These are phyloP conservation scores for Thelephora ganbajun DNA, from an alignment of 768 basidiomycete species.

Conservation along the genomic window DNA sequence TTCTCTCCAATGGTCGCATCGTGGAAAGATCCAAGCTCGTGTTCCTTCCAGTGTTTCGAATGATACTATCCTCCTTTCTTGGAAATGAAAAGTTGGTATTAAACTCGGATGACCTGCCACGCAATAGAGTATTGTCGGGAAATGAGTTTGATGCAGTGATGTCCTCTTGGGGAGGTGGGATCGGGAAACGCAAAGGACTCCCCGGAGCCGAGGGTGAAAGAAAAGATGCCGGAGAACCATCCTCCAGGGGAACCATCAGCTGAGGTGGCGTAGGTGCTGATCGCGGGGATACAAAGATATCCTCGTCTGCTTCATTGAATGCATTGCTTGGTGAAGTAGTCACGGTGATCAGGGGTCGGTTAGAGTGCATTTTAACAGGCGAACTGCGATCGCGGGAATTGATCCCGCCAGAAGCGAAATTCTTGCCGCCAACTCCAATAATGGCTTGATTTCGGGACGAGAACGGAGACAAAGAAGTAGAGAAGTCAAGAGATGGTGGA, in stretches of 20 bases:
- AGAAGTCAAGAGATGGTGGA: background rate
- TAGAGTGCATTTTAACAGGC: background rate
- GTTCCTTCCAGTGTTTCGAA: background rate
- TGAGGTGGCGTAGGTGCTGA: background rate
- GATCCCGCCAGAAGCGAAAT: too few species aligned
- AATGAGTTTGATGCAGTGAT: background rate
- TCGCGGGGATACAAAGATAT: background rate
- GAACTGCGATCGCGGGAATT: background rate
- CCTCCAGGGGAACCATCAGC: background rate
- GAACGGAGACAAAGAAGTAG: background rate
- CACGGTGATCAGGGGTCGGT: background rate
- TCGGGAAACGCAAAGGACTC: background rate
- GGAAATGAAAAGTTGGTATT: background rate
- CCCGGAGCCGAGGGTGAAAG: background rate
- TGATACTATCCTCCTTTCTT: background rate
- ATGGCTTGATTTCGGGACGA: background rate
- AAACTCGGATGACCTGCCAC: background rate
- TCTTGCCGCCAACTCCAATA: too few species aligned
- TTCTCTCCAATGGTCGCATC: too few species aligned
- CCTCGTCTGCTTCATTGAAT: background rate
- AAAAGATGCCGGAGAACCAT: background rate
- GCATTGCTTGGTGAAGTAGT: background rate
- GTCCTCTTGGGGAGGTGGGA: background rate
- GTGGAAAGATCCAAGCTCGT: background rate
- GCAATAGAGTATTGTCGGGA: background rate